Conservation (phyloP, 2,329 filamentous ascomycete species). For the Aspergillus sp. region DNA sequence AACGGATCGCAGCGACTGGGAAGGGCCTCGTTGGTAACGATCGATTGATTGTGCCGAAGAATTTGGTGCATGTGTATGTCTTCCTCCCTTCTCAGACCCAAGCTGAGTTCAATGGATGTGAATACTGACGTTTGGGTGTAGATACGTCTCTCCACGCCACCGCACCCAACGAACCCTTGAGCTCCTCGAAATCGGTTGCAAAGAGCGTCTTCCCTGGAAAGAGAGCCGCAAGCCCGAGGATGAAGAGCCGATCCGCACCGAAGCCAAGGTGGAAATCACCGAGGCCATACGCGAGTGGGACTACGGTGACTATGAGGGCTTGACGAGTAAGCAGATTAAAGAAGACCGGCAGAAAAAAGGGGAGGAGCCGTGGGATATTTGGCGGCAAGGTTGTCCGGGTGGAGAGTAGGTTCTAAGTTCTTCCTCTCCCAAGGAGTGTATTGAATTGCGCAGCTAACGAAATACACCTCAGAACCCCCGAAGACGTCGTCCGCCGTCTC, state of each 20-base stretch:
- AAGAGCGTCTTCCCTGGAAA: slow-evolving; percentile 64
- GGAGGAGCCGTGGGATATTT: slow-evolving; percentile 66
- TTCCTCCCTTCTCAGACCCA: neutral
- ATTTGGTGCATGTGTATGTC: slow-evolving; percentile 71
- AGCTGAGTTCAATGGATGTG: neutral
- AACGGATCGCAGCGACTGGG: slow-evolving; percentile 66
- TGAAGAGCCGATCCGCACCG: slow-evolving; percentile 41
- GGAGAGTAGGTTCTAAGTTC: slow-evolving; percentile 58
- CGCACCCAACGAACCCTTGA: slow-evolving; percentile 87
- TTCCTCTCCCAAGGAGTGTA: slow-evolving; percentile 1
- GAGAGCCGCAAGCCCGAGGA: slow-evolving; percentile 19
- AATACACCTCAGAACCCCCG: slow-evolving; percentile 49
- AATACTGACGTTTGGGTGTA: slow-evolving; percentile 15
- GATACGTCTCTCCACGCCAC: slow-evolving; percentile 76
- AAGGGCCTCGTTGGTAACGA: slow-evolving; percentile 76
- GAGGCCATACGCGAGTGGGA: slow-evolving; percentile 76
- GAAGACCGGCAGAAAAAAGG: slow-evolving; percentile 51
- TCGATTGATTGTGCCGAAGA: slow-evolving; percentile 71
- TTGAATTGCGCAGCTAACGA: neutral
- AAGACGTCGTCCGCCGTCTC: slow-evolving; percentile 62
- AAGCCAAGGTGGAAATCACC: slow-evolving; percentile 57
- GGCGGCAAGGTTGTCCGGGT: slow-evolving; percentile 76
- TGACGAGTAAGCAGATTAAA: slow-evolving; percentile 63
- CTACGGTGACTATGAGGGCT: slow-evolving; percentile 78
- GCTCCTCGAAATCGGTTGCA: slow-evolving; percentile 66